Conservation (phyloP, 2,329 filamentous ascomycete genomes). For the Penicillium nordicum region DNA sequence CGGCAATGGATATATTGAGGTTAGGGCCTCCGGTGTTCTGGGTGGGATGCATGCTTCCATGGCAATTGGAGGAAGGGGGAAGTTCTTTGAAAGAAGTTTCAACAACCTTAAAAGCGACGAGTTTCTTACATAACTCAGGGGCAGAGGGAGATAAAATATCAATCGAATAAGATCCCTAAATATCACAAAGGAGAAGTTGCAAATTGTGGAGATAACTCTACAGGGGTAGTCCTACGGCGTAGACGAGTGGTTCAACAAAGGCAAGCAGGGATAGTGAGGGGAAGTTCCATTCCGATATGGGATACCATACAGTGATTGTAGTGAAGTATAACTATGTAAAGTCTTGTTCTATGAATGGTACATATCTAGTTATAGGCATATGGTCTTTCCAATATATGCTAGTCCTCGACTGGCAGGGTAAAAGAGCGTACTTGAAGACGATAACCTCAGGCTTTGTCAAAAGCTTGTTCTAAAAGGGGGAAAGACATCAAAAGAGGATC, state of each 20-base stretch:
- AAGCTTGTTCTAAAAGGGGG: no score
- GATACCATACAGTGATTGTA: neutral
- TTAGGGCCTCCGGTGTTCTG: neutral
- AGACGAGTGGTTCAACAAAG: neutral
- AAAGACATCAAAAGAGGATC: no score
- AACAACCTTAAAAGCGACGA: neutral
- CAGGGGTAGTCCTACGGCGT: neutral
- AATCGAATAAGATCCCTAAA: no score
- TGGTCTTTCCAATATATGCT: neutral
- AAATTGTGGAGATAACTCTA: neutral
- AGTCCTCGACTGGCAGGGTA: neutral
- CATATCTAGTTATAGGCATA: neutral
- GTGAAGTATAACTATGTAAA: neutral
- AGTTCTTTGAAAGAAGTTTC: neutral
- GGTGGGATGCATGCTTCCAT: neutral
- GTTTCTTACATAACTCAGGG: neutral
- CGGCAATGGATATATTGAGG: conserved; percentile 10
- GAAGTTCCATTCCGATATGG: no score
- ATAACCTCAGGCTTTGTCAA: no score
- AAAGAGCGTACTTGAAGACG: neutral
- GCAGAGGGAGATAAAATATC: neutral
- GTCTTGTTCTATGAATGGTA: neutral
- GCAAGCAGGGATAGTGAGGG: neutral
- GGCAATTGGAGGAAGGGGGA: neutral
- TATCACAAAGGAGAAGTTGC: no score